phyloP scores from a whole-genome alignment of 768 basidiomycete species.

The Suillus weaverae region DNA sequence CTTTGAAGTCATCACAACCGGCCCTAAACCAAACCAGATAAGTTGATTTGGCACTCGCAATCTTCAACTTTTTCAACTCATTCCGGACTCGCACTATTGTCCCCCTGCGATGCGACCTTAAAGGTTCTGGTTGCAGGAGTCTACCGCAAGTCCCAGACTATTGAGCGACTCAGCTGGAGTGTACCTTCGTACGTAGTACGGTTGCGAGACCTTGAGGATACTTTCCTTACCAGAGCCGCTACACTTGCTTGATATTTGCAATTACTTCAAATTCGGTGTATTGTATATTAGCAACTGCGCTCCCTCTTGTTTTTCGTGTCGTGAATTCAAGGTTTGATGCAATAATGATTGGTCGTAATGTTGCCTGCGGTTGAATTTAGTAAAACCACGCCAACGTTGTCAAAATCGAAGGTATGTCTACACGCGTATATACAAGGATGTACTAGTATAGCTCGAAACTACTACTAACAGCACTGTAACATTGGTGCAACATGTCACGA shows the following conservation, averaged over 20 bases:
- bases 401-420: neutral
- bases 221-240: conserved; percentile 37
- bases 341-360: neutral
- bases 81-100: conserved; percentile 39
- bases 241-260: conserved; percentile 15
- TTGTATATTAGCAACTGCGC: neutral
- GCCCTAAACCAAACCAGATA: neutral
- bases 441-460: neutral
- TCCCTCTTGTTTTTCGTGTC: neutral
- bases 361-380: neutral
- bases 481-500: no score
- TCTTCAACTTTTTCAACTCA: conserved; percentile 21
- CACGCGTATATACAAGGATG: neutral
- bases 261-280: neutral
- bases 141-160: conserved; percentile 36
- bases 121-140: conserved; percentile 29
- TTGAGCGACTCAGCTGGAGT: conserved; percentile 30
- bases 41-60: neutral
- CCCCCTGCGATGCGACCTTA: conserved; percentile 27
- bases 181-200: conserved; percentile 14
- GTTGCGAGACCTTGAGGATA: conserved; percentile 17
- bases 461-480: neutral
- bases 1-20: neutral
- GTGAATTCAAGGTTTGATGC: neutral
- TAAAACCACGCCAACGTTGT: no score